These are phyloP conservation scores for Russula earlei DNA, from an alignment of 768 basidiomycete genomes.

Conservation along the genomic window DNA sequence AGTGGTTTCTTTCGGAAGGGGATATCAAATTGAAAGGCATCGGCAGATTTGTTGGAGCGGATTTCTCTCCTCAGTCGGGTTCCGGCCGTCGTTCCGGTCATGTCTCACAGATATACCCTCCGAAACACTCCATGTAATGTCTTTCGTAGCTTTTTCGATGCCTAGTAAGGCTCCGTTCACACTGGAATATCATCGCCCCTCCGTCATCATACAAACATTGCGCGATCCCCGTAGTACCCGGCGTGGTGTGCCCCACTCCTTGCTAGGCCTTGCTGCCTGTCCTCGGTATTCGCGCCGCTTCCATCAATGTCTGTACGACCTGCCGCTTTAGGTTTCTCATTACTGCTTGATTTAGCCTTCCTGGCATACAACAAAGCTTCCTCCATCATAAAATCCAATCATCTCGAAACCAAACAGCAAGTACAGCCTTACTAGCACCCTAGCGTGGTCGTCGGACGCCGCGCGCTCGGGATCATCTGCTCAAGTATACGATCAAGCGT, in stretches of 20 bases:
- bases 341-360: neutral
- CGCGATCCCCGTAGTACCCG: neutral
- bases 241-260: neutral
- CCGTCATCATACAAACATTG: too few species aligned
- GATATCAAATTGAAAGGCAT: neutral
- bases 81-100: neutral
- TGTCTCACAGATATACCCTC: too few species aligned
- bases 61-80: neutral
- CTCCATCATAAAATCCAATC: too few species aligned
- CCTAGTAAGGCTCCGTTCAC: neutral
- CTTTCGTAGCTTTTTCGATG: neutral
- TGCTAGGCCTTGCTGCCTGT: too few species aligned
- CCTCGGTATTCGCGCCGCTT: neutral
- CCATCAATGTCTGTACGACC: neutral
- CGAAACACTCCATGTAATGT: neutral
- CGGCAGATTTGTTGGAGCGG: too few species aligned
- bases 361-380: too few species aligned
- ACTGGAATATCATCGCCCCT: neutral
- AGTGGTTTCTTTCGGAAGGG: neutral
- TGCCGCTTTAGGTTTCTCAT: neutral
- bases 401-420: too few species aligned
- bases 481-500: too few species aligned
- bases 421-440: too few species aligned
- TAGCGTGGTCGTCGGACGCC: too few species aligned
- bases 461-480: too few species aligned